Base-by-base conservation (phyloP, 352 stramenopile genomes). In the Globisporangium irregulare region DNA sequence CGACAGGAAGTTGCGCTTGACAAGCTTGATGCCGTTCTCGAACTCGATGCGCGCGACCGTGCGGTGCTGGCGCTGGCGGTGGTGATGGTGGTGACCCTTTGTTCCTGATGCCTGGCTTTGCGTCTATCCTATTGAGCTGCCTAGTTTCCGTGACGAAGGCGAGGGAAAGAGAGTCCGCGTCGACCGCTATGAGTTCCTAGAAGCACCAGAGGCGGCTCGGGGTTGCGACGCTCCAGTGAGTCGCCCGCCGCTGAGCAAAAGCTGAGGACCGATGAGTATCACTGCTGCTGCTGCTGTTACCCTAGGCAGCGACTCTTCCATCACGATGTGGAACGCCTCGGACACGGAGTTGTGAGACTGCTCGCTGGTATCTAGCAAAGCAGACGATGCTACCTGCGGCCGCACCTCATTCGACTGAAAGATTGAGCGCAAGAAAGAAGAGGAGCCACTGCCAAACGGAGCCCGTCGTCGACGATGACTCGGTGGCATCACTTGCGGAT, bases 1-100 rank as follows among this genome's bases (percentile, higher is more conserved):
- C 25, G 64, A 72, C 4, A 78, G 64, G 12, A 80, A 57, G 34
- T 80, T 80, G 34, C 66, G 70, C n/a, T 72, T 73, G 2, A 78
- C 66, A 7, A 78, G 73, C 14, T 66, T 51, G n/a, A 77, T 34
- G 24, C 74, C 67, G 24, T 78, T 75, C 54, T 69, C 67, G 12
- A 79, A 53, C 46, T 79, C 70, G 5, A 68, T 64, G 25, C 57
- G 56, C 6, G 67, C 62, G 36, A 71, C 54, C 3, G 59, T 69
- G 32, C 50, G 34, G 20, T 18, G 61, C 48, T 8, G 50, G 1
- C 7, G 12, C 4, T 50, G 50, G 9, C 34, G 10, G 38, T 46
- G 38, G 38, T 46, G 38, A 46, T 56, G 38, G 38, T 46, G 38
- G 38, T 46, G 38, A 0, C 38, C 12, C 38, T 46, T 46, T 18